A percentile compares a stretch with the other conserved stretches of the same genome.
phyloP scores from a whole-genome alignment of 73 alveolate genomes.

The Paramecium caudatum region DNA sequence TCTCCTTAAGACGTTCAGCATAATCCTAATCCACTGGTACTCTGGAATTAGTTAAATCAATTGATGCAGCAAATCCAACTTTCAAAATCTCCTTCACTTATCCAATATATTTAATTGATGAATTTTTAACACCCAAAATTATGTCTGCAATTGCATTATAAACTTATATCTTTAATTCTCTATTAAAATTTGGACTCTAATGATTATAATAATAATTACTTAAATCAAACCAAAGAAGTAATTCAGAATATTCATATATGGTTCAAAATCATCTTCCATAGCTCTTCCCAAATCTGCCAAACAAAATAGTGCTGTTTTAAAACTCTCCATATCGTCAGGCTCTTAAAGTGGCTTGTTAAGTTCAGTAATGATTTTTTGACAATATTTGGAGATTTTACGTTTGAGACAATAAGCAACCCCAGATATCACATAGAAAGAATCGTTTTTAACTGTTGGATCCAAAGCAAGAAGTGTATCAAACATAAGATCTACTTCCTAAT shows the following conservation, averaged over 20 bases:
- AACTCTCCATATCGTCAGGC: conserved; percentile 53
- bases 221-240: conserved; percentile 29
- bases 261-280: conserved; percentile 50
- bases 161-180: conserved; percentile 27
- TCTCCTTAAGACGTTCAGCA: conserved; percentile 57
- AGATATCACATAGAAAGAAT: conserved; percentile 17
- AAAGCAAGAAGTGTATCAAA: background rate
- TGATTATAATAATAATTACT: background rate
- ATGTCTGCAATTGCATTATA: conserved; percentile 51
- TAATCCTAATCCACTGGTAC: background rate
- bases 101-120: background rate
- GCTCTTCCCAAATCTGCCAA: conserved; percentile 69
- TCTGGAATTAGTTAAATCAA: background rate
- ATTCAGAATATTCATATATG: conserved; percentile 21
- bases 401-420: conserved; percentile 40
- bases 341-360: conserved; percentile 9
- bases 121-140: background rate
- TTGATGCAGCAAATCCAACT: conserved; percentile 33
- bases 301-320: conserved; percentile 56
- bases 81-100: background rate
- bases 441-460: background rate
- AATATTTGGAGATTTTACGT: conserved; percentile 29
- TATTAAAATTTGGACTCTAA: conserved; percentile 58
- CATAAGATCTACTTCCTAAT: background rate
- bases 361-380: background rate